Base-by-base conservation (phyloP, 352 stramenopile genomes). In the Phytophthora rubi region DNA sequence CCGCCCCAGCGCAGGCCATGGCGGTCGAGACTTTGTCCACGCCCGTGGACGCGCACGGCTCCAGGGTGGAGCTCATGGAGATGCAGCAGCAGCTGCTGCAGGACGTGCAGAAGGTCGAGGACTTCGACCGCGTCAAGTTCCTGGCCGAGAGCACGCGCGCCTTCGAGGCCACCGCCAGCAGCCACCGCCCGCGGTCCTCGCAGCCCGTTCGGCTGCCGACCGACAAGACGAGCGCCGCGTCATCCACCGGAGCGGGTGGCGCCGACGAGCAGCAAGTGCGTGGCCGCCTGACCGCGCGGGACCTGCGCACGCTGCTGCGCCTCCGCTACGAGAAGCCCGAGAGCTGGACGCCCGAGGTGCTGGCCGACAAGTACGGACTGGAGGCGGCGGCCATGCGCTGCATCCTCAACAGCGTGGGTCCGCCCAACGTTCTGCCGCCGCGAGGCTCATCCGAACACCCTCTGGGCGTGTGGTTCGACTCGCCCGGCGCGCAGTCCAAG, bases 161-260 rank as follows among this genome's bases (percentile, higher is more conserved):
- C 52, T 93, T 91, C 52, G 59, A 79, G 21, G 70, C 81, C 42
- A 93, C 85, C 7, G 85, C 85, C 49, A 90, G 85, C 58, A 86
- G 83, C 69, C 83, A 93, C 57, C 85, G 85, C 2, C 63, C 54
- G 30, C 70, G 74, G 9, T 89, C 85, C 6, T 60, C 62, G 18
- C 68, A 76, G 39, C 82, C 80, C 2, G 60, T 86, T 9, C 49
- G 73, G 15, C 73, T 91, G 44, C 85, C 85, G 0, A 80, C 53
- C 6, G 82, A 93, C 61, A 85, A 82, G 55, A 93, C 84, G 10
- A 72, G 47, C 1, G 80, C 78, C 9, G 80, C 73, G 30, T 76
- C 75, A 2, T 89, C 80, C 45, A 76, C 79, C 7, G 70, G 72
- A 10, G 55, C 79, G 0, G 71, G 78, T 32, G 68, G 74, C 13